Base-by-base conservation (phyloP, 73 alveolate genomes). In the Stentor coeruleus region DNA sequence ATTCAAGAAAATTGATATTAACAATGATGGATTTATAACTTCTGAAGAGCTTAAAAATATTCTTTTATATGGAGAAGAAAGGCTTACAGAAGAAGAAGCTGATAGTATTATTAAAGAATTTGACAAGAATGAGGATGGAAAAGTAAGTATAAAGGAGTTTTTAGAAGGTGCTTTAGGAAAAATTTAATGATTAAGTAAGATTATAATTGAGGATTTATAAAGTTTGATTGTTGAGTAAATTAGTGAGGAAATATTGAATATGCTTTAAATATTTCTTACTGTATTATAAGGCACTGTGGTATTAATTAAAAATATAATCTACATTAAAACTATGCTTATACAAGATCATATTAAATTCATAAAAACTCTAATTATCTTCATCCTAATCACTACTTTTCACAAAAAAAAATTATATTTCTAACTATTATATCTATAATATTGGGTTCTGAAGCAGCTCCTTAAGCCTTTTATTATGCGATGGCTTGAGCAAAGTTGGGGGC, bases 371-470 rank as follows among this genome's bases (percentile, higher is more conserved):
- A n/a, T n/a, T n/a, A n/a, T n/a, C n/a, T n/a, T n/a, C n/a, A n/a
- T n/a, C n/a, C n/a, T n/a, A n/a, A n/a, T n/a, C n/a, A n/a, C n/a
- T n/a, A n/a, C n/a, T n/a, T n/a, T n/a, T n/a, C n/a, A n/a, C n/a
- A n/a, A n/a, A n/a, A n/a, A n/a, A n/a, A n/a, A n/a, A n/a, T n/a
- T n/a, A n/a, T n/a, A n/a, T n/a, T n/a, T n/a, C n/a, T n/a, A n/a
- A 66, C 79, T n/a, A n/a, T n/a, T n/a, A n/a, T n/a, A 66, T 20
- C 39, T 66, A 66, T 14, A 28, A 6, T 20, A 26, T 3, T 66
- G 79, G 79, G n/a, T 66, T 31, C 2, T 66, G 79, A 0, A 66
- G 39, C 0, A 66, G 79, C 39, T 66, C 79, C 37, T 66, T 66
- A 11, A 66, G 37, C 39, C 79, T 20, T 66, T 66, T 66, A 66